Evolutionary conservation across 352 stramenopile genomes (phyloP), one percentile per base, ranked within the genome.

Genomic region (Sclerospora graminicola): DNA sequence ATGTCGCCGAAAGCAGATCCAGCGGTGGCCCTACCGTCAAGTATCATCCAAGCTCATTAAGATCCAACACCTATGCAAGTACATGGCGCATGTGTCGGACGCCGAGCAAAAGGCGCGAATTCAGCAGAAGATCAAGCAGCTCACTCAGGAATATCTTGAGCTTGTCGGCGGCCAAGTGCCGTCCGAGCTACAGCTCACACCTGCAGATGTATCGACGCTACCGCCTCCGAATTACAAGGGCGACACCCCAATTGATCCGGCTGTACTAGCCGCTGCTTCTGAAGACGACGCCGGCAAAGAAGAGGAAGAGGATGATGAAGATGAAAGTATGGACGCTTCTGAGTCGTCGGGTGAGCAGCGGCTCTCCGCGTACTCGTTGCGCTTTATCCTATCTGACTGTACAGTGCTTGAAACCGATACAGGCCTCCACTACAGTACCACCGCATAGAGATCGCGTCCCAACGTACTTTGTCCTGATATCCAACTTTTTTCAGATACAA

Each of bases 11-110:
- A 80, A 80, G 44, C 69, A 82, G 52, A 88, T 91, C 57, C 68
- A 77, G 53, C 66, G 76, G 38, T 91, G 80, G 80, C 76, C 76
- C 4, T 91, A 91, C 59, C 80, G 80, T 51, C 76, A 91, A 50
- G 75, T 90, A 20, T 84, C 79, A 41, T 76, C 73, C 59, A 86
- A 86, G 58, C 67, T 89, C 46, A 78, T 86, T 56, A 85, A 86
- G 71, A 89, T 89, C 51, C 73, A 89, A 62, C 73, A 86, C 51
- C 60, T 89, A 41, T 86, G 70, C 65, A 89, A 89, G 65, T 89
- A 79, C 66, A 80, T 89, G 58, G 76, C 74, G 19, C 76, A 88
- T 51, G 73, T 84, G 14, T 74, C 65, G 31, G 76, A 89, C 45
- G 44, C 60, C 4, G 70, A 85, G 53, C 70, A 85, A 44, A 71